Base-by-base conservation (phyloP, 1,139 yeast species). In the Chernovozyma sophiae-reginae region DNA sequence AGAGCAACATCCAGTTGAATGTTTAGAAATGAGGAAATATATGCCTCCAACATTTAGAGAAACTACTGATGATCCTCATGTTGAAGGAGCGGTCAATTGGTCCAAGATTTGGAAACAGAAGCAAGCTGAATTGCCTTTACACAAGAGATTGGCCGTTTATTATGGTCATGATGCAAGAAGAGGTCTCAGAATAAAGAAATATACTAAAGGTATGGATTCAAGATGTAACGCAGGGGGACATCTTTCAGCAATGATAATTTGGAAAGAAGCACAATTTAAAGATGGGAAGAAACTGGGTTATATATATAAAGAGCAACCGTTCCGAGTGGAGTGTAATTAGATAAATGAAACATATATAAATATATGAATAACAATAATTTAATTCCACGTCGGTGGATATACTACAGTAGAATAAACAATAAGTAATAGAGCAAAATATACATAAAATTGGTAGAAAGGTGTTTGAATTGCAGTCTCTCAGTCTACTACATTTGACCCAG, bases 131-230 rank as follows among this genome's bases (percentile, higher is more conserved):
- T 43, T 52, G 7, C 43, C 56, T 6, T 45, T 52, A 28, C 53
- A 59, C 1, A 61, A 72, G 23, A 39, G 53, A 4, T 35, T 44
- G 30, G 74, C 76, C n/a, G 90, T 87, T 1, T 79, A 77, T 50
- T 90, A 90, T 54, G 97, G 97, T 1, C 97, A 90, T 53, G 95
- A 86, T 56, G 95, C 97, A 3, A 70, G 79, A 39, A 65, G 81
- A 40, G 96, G 97, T 0, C 71, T 90, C 33, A 79, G 75, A 40
- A 47, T 82, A 35, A 73, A 75, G 45, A 72, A 74, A 43, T 86
- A 68, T 56, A 71, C 95, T 4, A 79, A 74, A 49, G 97, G 97
- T 0, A 62, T 90, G 30, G 97, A 90, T 54, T 68, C 86, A 10
- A 86, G 86, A 2, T 90, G 97, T 61, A 85, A 79, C 44, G 73